A percentile compares a stretch with the other conserved stretches of the same genome.
Evolutionary conservation across 2,329 filamentous ascomycete genomes (phyloP).

Genomic region (Epichloe brachyelytri): DNA sequence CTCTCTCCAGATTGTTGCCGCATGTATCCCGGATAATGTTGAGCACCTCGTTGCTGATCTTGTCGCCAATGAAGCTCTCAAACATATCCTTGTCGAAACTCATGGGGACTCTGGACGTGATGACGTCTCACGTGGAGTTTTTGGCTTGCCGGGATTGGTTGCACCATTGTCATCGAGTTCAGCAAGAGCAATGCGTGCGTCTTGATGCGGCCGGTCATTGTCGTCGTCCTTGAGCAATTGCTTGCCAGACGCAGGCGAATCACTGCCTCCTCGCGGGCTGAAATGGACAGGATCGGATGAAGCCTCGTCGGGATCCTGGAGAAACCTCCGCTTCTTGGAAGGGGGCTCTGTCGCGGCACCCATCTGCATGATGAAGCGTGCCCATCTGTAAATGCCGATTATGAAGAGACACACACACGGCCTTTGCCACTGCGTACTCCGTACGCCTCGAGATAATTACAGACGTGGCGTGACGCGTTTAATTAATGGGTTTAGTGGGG

Average conservation of each 20-base stretch:
- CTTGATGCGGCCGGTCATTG: conserved; percentile 10
- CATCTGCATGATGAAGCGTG: conserved; percentile 23
- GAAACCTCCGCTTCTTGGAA: conserved; percentile 29
- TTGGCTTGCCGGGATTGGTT: conserved; percentile 3
- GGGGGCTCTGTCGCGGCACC: conserved; percentile 29
- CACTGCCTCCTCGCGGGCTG: conserved; percentile 8
- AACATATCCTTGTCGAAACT: conserved; percentile 46
- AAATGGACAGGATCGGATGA: conserved; percentile 14
- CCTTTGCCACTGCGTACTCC: background rate
- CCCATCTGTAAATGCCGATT: background rate
- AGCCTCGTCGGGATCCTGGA: conserved; percentile 21
- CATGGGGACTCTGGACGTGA: conserved; percentile 14
- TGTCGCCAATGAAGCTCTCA: conserved; percentile 46
- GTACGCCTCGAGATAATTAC: background rate
- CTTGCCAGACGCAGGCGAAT: conserved; percentile 13
- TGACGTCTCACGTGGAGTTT: conserved; percentile 5
- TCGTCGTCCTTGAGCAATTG: conserved; percentile 15
- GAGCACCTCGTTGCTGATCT: conserved; percentile 35
- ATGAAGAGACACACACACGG: background rate
- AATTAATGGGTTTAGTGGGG: conserved; percentile 8
- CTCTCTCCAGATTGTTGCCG: conserved; percentile 44
- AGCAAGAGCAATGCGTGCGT: conserved; percentile 6
- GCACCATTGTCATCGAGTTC: conserved; percentile 8
- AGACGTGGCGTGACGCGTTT: conserved; percentile 1
- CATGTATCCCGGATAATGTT: conserved; percentile 39